Evolutionary conservation across 2,329 filamentous ascomycete species (phyloP), one percentile per base, ranked within the genome.

Genomic region (Metarhizium humberi): DNA sequence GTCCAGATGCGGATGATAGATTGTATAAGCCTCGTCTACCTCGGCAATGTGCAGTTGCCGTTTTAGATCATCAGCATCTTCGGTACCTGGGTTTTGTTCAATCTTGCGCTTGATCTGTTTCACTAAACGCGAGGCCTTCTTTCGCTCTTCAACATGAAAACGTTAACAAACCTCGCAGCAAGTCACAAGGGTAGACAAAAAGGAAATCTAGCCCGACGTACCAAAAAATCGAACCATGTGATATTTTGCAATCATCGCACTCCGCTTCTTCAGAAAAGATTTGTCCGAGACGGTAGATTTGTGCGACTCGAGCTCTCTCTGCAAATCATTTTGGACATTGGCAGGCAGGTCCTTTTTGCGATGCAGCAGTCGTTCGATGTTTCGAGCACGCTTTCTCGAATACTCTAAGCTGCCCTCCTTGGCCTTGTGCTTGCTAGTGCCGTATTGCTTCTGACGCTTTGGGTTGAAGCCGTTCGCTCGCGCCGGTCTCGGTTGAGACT

Each of bases 151-250:
- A 25, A 20, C 14, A 40, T 7, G 8, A 20, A 30, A 16, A 30
- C 38, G 25, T 52, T 46, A 55, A 51, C 13, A 14, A 53, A 43
- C 49, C 55, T 61, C 57, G 58, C 25, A 55, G 43, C 20, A n/a
- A 55, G 43, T n/a, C 18, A 5, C n/a, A 25, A 40, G 18, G 53
- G 45, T 10, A 49, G 16, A 32, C 5, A n/a, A 11, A 34, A 13
- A 6, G 30, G 29, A 16, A 36, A 34, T 6, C 20, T 4, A 11
- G 6, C 42, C 7, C 42, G 16, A 18, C 61, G 11, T 75, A 88
- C 88, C 89, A 70, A 92, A 92, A 67, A 94, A 94, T 32, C 89
- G 78, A 52, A 92, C 82, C 81, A 90, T 92, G 68, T 92, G 88
- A 63, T 91, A 94, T 68, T 85, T 87, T 52, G 77, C 77, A 59